phyloP scores from a whole-genome alignment of 1,139 yeast species.

The Candida albicans region DNA sequence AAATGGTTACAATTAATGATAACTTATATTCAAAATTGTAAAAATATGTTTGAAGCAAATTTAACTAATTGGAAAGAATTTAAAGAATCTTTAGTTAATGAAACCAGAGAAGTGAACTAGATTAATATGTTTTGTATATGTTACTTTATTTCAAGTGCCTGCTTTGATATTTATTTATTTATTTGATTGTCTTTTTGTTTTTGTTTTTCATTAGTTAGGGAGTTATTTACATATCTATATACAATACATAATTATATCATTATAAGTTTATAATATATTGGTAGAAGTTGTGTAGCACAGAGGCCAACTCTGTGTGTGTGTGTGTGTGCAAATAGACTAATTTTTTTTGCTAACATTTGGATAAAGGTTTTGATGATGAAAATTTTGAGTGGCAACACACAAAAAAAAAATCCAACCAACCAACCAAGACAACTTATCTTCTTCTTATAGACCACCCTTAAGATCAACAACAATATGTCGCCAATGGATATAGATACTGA shows the following conservation, averaged over 20 bases:
- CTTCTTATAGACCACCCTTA: not conserved
- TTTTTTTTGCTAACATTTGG: no score
- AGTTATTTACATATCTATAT: no score
- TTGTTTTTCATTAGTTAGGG: no score
- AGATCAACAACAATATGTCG: slow-evolving; percentile 7
- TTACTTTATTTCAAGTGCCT: not conserved
- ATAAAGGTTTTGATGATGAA: no score
- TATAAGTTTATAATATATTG: no score
- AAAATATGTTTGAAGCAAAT: slow-evolving; percentile 38
- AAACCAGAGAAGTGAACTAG: slow-evolving; percentile 13
- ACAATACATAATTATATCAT: no score
- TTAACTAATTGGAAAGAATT: slow-evolving; percentile 41
- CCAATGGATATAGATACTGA: slow-evolving; percentile 48
- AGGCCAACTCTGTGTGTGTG: no score
- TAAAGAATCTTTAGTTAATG: slow-evolving; percentile 19
- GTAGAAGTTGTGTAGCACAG: no score
- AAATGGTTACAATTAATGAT: slow-evolving; percentile 44
- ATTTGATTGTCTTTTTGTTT: not conserved
- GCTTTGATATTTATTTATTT: not conserved
- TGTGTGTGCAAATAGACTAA: no score
- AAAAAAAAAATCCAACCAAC: slow-evolving; percentile 1
- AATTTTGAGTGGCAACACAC: no score
- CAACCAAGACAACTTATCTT: not conserved
- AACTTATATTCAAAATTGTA: slow-evolving; percentile 39
- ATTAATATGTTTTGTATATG: not conserved